A percentile compares a stretch with the other conserved stretches of the same genome.
phyloP scores from a whole-genome alignment of 2,329 filamentous ascomycete genomes.

The Fusarium incarnatum region DNA sequence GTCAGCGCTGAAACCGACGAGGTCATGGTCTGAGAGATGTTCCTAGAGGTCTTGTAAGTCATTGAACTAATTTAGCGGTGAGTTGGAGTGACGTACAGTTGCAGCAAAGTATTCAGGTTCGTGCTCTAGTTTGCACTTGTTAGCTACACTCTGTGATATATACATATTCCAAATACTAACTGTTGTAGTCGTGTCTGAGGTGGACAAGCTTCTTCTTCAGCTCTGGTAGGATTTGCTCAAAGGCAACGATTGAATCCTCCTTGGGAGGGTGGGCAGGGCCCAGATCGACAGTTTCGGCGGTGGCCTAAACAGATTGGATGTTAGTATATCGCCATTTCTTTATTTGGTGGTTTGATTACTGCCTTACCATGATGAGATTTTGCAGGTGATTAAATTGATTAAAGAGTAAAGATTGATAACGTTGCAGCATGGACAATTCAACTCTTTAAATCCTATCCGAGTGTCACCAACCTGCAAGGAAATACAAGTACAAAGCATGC shows the following conservation, averaged over 20 bases:
- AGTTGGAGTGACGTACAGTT: conserved; percentile 48
- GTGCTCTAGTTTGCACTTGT: conserved; percentile 56
- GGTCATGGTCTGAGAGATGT: conserved; percentile 75
- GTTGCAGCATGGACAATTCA: neutral
- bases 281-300: conserved; percentile 64
- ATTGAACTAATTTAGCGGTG: neutral
- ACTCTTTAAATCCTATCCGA: conserved; percentile 18
- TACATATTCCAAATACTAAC: conserved; percentile 44
- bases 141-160: neutral
- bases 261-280: conserved; percentile 60
- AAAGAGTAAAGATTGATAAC: neutral
- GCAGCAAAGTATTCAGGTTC: conserved; percentile 67
- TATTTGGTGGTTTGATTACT: neutral
- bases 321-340: conserved; percentile 2
- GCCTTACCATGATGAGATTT: conserved; percentile 34
- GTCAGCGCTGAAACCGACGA: conserved; percentile 84
- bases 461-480: conserved; percentile 16
- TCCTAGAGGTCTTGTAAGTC: conserved; percentile 9
- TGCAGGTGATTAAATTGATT: conserved; percentile 1
- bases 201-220: conserved; percentile 64
- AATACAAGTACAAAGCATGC: conserved; percentile 17
- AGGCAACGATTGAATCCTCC: conserved; percentile 63
- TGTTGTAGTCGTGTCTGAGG: conserved; percentile 59
- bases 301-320: conserved; percentile 53
- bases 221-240: conserved; percentile 61